These are phyloP conservation scores for Staphylotrichum longicolle DNA, from an alignment of 495 filamentous ascomycete species.

Conservation along the genomic window DNA sequence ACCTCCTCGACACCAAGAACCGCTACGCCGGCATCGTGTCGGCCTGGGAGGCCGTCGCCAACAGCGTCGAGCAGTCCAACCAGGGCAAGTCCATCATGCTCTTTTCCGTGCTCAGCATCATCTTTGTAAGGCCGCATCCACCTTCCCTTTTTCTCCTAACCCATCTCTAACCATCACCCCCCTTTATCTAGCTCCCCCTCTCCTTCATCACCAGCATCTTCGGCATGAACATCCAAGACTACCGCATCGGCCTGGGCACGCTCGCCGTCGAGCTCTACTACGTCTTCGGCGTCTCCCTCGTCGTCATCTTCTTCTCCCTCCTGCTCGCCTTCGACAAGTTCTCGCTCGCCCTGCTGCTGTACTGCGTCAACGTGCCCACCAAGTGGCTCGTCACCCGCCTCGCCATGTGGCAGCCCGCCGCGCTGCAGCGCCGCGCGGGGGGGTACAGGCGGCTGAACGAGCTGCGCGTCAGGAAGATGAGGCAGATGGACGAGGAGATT, in stretches of 20 bases:
- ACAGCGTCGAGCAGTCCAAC: constrained; percentile 18
- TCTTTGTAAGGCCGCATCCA: constrained; percentile 6
- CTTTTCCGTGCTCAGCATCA: constrained; percentile 22
- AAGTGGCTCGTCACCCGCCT: constrained; percentile 22
- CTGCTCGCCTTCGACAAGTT: constrained; percentile 24
- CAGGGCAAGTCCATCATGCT: constrained; percentile 25
- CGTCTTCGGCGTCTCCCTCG: constrained; percentile 18
- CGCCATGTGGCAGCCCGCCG: constrained; percentile 14
- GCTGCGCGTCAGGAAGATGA: constrained; percentile 13
- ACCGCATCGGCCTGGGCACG: constrained; percentile 20
- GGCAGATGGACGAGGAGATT: constrained; percentile 23
- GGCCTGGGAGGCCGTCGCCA: constrained; percentile 23
- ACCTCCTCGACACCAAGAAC: constrained; percentile 21
- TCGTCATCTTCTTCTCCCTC: constrained; percentile 22
- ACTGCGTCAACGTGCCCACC: constrained; percentile 20
- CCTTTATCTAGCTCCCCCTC: constrained; percentile 12
- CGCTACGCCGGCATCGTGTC: constrained; percentile 19
- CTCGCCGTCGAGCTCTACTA: constrained; percentile 18
- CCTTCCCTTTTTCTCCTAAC: neutral
- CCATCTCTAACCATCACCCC: neutral
- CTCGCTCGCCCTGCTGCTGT: constrained; percentile 21
- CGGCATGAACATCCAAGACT: constrained; percentile 24
- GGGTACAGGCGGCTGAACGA: constrained; percentile 21
- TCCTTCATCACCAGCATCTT: constrained; percentile 22
- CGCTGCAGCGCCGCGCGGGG: constrained; percentile 7